Percentiles rank a stretch among this genome's conserved stretches.
phyloP scores from a whole-genome alignment of 306 rosid genomes.

The Clitoria ternatea region DNA sequence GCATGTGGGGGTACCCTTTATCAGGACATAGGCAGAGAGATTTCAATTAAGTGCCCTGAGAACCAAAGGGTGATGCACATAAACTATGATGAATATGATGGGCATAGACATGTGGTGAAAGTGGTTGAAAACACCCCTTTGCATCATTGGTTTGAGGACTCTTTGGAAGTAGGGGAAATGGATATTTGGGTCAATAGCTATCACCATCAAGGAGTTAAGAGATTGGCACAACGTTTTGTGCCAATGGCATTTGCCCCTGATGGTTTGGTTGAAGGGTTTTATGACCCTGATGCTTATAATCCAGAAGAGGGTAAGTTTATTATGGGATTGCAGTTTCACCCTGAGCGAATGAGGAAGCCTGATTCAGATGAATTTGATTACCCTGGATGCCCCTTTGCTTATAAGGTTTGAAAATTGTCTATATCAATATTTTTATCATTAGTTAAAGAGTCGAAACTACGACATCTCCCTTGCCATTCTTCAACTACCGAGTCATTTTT shows the following conservation, averaged over 20 bases:
- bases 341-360: conserved; percentile 72
- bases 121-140: conserved; percentile 74
- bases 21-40: conserved; percentile 69
- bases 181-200: conserved; percentile 80
- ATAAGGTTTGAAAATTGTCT: conserved; percentile 43
- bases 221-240: conserved; percentile 72
- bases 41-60: conserved; percentile 35
- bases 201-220: conserved; percentile 94
- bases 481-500: no score
- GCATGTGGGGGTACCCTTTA: conserved; percentile 90
- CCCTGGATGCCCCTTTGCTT: conserved; percentile 82
- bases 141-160: conserved; percentile 72
- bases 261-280: conserved; percentile 85
- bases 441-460: no score
- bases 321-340: conserved; percentile 95
- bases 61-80: conserved; percentile 54
- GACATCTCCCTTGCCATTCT: no score
- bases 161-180: conserved; percentile 51
- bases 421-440: not conserved
- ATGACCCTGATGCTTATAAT: conserved; percentile 84
- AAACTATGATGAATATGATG: conserved; percentile 81
- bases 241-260: conserved; percentile 87
- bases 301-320: conserved; percentile 91
- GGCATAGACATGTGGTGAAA: conserved; percentile 72
- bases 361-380: conserved; percentile 89